A percentile compares a stretch with the other conserved stretches of the same genome.
Evolutionary conservation across 225 moss, liverwort and hornwort species (phyloP).

Genomic region (Sphagnum contortum): DNA sequence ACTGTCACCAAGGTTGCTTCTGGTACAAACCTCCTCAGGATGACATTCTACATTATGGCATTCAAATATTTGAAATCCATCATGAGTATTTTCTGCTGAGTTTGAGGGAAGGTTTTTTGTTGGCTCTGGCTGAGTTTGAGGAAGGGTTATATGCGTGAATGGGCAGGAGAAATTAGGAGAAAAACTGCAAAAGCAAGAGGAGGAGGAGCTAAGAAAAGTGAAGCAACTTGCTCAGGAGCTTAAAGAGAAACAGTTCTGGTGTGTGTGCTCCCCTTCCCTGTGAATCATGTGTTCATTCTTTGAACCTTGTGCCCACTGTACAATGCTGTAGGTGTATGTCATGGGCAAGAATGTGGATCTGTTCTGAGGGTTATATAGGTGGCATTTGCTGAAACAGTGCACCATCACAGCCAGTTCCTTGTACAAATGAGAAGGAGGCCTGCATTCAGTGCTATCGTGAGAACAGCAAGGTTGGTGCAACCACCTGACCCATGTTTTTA

Average conservation of each 20-base stretch:
- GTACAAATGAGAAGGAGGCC: conserved; percentile 42
- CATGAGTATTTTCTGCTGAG: no score
- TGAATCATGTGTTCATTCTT: neutral
- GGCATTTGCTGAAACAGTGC: conserved; percentile 18
- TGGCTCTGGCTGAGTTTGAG: no score
- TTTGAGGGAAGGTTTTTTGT: no score
- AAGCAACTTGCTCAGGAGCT: conserved; percentile 48
- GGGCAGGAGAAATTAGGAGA: conserved; percentile 40
- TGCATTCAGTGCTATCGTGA: conserved; percentile 48
- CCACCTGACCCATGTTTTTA: no score
- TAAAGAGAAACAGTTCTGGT: conserved; percentile 47
- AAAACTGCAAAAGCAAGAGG: conserved; percentile 34
- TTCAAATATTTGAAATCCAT: no score
- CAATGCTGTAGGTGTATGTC: neutral
- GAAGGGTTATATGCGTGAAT: no score
- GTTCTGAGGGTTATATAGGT: neutral
- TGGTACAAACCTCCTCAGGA: neutral
- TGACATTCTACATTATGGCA: no score
- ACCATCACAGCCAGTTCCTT: conserved; percentile 38
- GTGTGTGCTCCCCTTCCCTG: neutral
- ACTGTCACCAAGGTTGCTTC: neutral
- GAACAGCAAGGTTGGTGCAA: conserved; percentile 21
- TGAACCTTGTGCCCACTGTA: neutral
- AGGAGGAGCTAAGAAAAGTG: conserved; percentile 35
- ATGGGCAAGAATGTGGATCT: neutral